Percentiles rank a stretch among this genome's conserved stretches.
Evolutionary conservation across 768 basidiomycete genomes (phyloP).

Genomic region (Mycena venus): DNA sequence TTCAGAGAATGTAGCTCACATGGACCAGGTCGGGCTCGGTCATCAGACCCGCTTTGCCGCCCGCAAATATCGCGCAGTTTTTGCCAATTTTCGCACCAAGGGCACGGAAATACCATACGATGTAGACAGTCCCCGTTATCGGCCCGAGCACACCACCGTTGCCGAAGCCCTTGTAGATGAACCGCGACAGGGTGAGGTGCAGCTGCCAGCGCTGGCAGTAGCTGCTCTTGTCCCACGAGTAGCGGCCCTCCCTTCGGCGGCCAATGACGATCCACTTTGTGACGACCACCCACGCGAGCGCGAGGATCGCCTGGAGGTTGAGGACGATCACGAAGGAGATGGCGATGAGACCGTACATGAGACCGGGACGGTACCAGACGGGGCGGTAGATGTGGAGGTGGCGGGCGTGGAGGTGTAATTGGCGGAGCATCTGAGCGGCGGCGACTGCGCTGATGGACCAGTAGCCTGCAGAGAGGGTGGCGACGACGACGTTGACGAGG

Average conservation of each 20-base stretch:
- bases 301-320: slow-evolving; percentile 52
- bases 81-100: slow-evolving; percentile 60
- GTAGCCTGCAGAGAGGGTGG: slow-evolving; percentile 52
- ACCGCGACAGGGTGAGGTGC: slow-evolving; percentile 53
- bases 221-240: slow-evolving; percentile 61
- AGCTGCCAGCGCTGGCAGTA: slow-evolving; percentile 67
- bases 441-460: slow-evolving; percentile 57
- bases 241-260: slow-evolving; percentile 52
- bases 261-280: slow-evolving; percentile 61
- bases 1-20: slow-evolving; percentile 35
- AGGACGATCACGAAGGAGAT: slow-evolving; percentile 53
- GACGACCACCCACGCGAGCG: slow-evolving; percentile 55
- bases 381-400: slow-evolving; percentile 49
- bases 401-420: slow-evolving; percentile 45
- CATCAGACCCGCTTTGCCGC: slow-evolving; percentile 58
- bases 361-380: slow-evolving; percentile 54
- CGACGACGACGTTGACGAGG: slow-evolving; percentile 52
- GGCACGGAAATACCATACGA: slow-evolving; percentile 60
- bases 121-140: slow-evolving; percentile 56
- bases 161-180: slow-evolving; percentile 57
- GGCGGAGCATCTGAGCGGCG: slow-evolving; percentile 53
- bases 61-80: slow-evolving; percentile 56
- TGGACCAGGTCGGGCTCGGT: slow-evolving; percentile 63
- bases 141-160: slow-evolving; percentile 56
- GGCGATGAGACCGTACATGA: slow-evolving; percentile 56